Base-by-base conservation (phyloP, 768 basidiomycete genomes). In the Lactarius hengduanensis region DNA sequence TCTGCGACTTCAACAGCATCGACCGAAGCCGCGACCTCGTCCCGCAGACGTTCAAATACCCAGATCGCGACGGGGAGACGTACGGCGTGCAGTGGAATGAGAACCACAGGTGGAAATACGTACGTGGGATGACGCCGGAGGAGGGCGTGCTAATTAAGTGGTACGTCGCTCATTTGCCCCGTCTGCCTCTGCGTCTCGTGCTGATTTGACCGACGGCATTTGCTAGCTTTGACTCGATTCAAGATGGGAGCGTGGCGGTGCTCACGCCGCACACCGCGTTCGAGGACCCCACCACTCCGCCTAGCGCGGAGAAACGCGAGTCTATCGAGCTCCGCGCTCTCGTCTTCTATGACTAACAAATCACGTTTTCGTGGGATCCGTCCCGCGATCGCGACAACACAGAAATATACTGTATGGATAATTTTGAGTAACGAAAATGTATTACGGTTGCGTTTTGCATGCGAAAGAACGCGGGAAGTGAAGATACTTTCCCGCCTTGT, bases 201-300 rank as follows among this genome's bases (percentile, higher is more conserved):
- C 20, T 45, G 45, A 45, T 45, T 38, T 4, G 8, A 22, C 64
- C 69, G 59, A 64, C 57, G 45, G 20, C 2, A 8, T 20, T n/a
- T 67, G 63, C 28, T 58, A 78, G 77, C 70, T 78, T 72, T 63
- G 77, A 78, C 59, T 77, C 77, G 22, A 65, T 64, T 57, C 64
- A 75, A 18, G 77, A 78, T 64, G 81, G 79, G 1, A 80, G 78
- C 64, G 81, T 84, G 18, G 84, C 86, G 0, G 71, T 78, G 15
- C 80, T 87, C 61, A 85, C 86, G 0, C 86, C 87, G 4, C 88
- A 89, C 70, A 85, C 84, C n/a, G 85, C 79, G 4, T 89, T 88
- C 73, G 65, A 77, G 34, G 86, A 88, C 65, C 81, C 83, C 1
- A 76, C 77, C 0, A 85, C 83, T 4, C 86, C 85, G 1, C 72